Evolutionary conservation across 768 basidiomycete species (phyloP).

Genomic region (Fibroporia radiculosa): DNA sequence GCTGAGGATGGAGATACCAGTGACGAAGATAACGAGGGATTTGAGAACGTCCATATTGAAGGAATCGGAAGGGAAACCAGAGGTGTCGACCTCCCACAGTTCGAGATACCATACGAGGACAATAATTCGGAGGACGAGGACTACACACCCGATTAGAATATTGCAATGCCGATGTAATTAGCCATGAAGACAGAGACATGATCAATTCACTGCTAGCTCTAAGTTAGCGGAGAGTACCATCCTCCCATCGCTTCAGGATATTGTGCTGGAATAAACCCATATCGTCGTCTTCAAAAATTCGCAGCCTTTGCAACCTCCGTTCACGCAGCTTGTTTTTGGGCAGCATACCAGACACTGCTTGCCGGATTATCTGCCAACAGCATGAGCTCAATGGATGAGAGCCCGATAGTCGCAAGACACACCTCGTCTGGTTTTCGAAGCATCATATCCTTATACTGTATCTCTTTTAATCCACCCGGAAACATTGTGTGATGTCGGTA

Average conservation of each 20-base stretch:
- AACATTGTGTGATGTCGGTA: constrained; percentile 90
- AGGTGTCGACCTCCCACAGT: neutral
- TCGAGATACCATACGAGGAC: neutral
- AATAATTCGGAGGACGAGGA: constrained; percentile 1
- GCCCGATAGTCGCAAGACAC: constrained; percentile 19
- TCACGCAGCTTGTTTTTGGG: constrained; percentile 97
- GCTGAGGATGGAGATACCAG: neutral
- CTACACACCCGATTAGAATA: neutral
- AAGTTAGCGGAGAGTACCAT: constrained; percentile 45
- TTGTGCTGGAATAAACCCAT: constrained; percentile 75
- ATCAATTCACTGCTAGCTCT: too few relatives aligned
- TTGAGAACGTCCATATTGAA: neutral
- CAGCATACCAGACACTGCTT: constrained; percentile 96
- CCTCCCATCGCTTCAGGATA: constrained; percentile 77
- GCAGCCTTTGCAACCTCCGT: constrained; percentile 76
- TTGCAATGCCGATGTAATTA: neutral
- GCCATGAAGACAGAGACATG: too few relatives aligned
- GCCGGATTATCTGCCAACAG: constrained; percentile 74
- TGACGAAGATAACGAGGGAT: neutral
- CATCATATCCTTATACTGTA: constrained; percentile 80
- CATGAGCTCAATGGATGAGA: neutral
- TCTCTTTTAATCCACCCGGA: constrained; percentile 90
- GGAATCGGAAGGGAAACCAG: neutral
- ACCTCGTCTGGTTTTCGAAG: constrained; percentile 85
- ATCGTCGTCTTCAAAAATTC: constrained; percentile 77